Conservation (phyloP, 495 filamentous ascomycete genomes). For the Eremomyces bilateralis region DNA sequence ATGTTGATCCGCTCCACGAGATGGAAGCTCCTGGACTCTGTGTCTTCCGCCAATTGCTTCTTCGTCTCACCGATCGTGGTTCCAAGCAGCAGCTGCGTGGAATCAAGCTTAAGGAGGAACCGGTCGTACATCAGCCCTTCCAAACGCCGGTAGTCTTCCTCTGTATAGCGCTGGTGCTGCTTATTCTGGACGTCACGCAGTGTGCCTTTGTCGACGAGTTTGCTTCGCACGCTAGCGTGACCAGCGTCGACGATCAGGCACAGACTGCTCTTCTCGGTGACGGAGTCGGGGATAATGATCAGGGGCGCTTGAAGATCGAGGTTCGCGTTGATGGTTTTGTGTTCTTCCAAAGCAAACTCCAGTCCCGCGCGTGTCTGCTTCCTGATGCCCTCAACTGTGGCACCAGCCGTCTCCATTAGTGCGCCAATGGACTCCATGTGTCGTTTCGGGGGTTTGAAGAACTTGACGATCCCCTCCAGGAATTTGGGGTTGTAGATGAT, state of each 20-base stretch:
- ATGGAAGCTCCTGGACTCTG: slow-evolving; percentile 54
- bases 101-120: slow-evolving; percentile 74
- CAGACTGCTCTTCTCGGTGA: slow-evolving; percentile 53
- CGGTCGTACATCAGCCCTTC: slow-evolving; percentile 91
- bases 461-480: slow-evolving; percentile 67
- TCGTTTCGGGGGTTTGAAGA: slow-evolving; percentile 86
- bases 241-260: slow-evolving; percentile 91
- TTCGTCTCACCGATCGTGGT: slow-evolving; percentile 84
- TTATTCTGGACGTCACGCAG: slow-evolving; percentile 78
- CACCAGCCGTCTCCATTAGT: slow-evolving; percentile 80
- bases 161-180: slow-evolving; percentile 68
- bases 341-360: slow-evolving; percentile 88
- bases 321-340: slow-evolving; percentile 93
- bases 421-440: slow-evolving; percentile 97
- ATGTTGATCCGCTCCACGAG: slow-evolving; percentile 94
- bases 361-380: slow-evolving; percentile 90
- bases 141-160: slow-evolving; percentile 67
- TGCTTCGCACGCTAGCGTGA: slow-evolving; percentile 81
- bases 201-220: slow-evolving; percentile 75
- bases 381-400: slow-evolving; percentile 79
- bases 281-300: slow-evolving; percentile 87
- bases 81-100: slow-evolving; percentile 85
- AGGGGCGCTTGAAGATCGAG: slow-evolving; percentile 88
- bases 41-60: slow-evolving; percentile 49
- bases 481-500: slow-evolving; percentile 93